Percentiles rank a stretch among this genome's conserved stretches.
Conservation (phyloP, 208 protist genomes). For the Wallacemonas sp. region DNA sequence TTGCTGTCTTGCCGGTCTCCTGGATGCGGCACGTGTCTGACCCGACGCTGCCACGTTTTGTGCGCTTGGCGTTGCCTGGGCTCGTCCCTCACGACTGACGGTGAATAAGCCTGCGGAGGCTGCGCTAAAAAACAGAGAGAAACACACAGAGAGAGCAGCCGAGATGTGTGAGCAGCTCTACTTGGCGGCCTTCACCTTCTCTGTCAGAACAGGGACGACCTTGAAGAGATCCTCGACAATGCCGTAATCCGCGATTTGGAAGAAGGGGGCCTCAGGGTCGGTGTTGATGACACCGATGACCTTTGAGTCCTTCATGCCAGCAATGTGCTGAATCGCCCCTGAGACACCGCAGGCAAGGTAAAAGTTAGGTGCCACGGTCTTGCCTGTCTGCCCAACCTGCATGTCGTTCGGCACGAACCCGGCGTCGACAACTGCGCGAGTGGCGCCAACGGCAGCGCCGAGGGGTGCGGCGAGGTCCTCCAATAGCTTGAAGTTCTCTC, state of each 20-base stretch:
- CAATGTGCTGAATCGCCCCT: conserved; percentile 96
- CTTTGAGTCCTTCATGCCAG: conserved; percentile 99
- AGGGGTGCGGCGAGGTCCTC: conserved; percentile 94
- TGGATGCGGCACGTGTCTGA: no score
- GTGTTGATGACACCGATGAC: conserved; percentile 97
- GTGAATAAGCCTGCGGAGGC: no score
- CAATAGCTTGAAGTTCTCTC: conserved; percentile 98
- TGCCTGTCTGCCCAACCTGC: conserved; percentile 98
- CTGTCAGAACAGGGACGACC: conserved; percentile 91
- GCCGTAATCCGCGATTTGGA: conserved; percentile 97
- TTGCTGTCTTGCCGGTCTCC: no score
- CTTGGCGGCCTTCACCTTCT: conserved; percentile 71
- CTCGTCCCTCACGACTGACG: no score
- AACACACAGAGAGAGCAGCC: no score
- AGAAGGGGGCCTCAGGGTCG: conserved; percentile 98
- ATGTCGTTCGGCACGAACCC: conserved; percentile 93
- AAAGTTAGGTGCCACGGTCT: conserved; percentile 98
- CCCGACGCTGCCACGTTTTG: no score
- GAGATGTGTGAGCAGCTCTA: background rate
- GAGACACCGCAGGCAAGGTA: conserved; percentile 98
- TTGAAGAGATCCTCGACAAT: conserved; percentile 97
- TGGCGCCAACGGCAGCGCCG: conserved; percentile 95
- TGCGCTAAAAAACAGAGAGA: no score
- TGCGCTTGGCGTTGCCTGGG: no score
- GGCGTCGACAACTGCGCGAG: conserved; percentile 97